phyloP scores from a whole-genome alignment of 805 yeast genomes.

The Teunomyces pallodes region DNA sequence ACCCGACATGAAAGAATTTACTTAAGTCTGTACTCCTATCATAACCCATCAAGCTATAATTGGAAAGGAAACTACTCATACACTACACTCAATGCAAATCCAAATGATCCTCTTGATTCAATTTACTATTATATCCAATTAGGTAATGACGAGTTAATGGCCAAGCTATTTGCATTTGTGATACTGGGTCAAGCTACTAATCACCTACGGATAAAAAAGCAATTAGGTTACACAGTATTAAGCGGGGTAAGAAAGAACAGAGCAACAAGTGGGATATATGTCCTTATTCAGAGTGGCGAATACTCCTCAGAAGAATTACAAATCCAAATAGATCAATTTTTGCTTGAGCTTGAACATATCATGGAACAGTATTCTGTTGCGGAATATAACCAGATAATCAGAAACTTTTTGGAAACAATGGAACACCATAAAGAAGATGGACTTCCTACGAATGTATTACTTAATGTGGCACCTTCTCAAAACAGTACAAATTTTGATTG shows the following conservation, averaged over 20 bases:
- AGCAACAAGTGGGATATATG: conserved; percentile 55
- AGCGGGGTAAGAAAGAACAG: conserved; percentile 54
- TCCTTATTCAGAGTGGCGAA: conserved; percentile 54
- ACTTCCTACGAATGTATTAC: conserved; percentile 21
- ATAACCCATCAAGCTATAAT: conserved; percentile 35
- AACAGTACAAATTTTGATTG: conserved; percentile 24
- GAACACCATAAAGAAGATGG: conserved; percentile 3
- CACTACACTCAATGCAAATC: conserved; percentile 28
- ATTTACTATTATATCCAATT: conserved; percentile 56
- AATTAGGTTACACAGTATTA: conserved; percentile 61
- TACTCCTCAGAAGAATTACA: conserved; percentile 42
- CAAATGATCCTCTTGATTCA: conserved; percentile 51
- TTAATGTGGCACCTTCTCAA: conserved; percentile 21
- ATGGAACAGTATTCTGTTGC: conserved; percentile 27
- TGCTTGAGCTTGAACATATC: conserved; percentile 39
- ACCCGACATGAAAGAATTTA: conserved; percentile 21
- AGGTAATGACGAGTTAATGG: conserved; percentile 46
- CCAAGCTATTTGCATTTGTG: conserved; percentile 47
- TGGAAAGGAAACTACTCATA: conserved; percentile 20
- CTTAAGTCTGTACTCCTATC: not conserved
- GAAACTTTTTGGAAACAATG: conserved; percentile 31
- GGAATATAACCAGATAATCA: conserved; percentile 34
- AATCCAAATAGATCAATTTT: conserved; percentile 46
- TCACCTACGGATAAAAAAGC: conserved; percentile 53
- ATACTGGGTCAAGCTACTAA: conserved; percentile 42